Evolutionary conservation across 305 asterid genomes (phyloP).

Genomic region (Fraxinus platypoda): DNA sequence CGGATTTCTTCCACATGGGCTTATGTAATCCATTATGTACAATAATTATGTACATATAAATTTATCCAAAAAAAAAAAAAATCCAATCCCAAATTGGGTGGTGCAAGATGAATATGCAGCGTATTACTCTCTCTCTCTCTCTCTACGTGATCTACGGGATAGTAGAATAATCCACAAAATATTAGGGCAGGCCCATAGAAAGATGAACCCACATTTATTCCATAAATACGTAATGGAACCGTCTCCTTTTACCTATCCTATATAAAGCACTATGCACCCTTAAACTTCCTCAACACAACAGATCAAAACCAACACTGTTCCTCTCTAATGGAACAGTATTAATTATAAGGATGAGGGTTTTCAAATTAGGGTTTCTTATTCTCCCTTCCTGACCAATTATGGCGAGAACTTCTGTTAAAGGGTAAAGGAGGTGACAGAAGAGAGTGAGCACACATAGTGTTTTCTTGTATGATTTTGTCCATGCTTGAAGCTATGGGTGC

Average conservation of each 20-base stretch:
- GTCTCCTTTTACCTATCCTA: not conserved
- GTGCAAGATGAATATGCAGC: not conserved
- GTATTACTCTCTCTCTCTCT: not conserved
- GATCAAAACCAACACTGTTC: not conserved
- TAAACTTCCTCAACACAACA: constrained; percentile 1
- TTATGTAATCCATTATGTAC: too few relatives aligned
- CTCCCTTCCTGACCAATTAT: not conserved
- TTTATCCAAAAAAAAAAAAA: too few relatives aligned
- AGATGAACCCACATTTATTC: constrained; percentile 30
- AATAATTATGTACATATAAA: too few relatives aligned
- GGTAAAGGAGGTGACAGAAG: constrained; percentile 34
- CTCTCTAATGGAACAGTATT: constrained; percentile 23
- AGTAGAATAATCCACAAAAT: not conserved
- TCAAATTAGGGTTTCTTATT: constrained; percentile 24
- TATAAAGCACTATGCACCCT: constrained; percentile 2
- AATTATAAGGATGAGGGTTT: constrained; percentile 4
- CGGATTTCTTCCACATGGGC: too few relatives aligned
- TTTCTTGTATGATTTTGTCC: constrained; percentile 24
- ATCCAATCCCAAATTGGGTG: not conserved
- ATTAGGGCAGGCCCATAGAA: constrained; percentile 19
- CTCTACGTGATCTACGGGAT: too few relatives aligned
- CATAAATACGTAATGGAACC: not conserved
- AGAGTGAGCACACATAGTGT: constrained; percentile 39
- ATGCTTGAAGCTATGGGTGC: constrained; percentile 32
- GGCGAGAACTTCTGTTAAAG: not conserved